Percentiles rank a stretch among this genome's conserved stretches.
phyloP scores from a whole-genome alignment of 225 moss, liverwort and hornwort species.

The Antitrichia curtipendula region DNA sequence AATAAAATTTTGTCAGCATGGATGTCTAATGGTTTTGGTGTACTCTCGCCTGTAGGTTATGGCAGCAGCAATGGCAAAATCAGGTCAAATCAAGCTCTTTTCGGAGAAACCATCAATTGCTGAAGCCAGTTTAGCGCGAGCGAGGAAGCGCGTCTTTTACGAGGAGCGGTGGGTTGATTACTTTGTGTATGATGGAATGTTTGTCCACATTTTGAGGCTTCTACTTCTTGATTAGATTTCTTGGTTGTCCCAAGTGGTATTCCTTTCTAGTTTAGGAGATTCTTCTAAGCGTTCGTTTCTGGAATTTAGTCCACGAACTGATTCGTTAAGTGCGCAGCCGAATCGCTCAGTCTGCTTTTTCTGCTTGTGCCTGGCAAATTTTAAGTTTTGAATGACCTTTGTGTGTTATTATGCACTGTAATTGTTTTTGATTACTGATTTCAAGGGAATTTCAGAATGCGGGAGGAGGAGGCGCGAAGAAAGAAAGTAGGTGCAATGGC shows the following conservation, averaged over 20 bases:
- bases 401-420: not conserved
- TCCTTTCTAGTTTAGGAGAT: not conserved
- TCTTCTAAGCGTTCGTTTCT: not conserved
- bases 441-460: conserved; percentile 35
- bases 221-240: not conserved
- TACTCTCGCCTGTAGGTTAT: conserved; percentile 46
- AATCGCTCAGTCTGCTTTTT: not conserved
- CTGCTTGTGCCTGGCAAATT: not conserved
- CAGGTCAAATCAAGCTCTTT: conserved; percentile 87
- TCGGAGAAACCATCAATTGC: conserved; percentile 81
- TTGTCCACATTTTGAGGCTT: not conserved
- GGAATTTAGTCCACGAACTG: not conserved
- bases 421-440: not conserved
- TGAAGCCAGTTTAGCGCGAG: conserved; percentile 94
- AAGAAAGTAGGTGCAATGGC: conserved; percentile 56
- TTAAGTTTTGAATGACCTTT: not conserved
- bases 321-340: not conserved
- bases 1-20: not conserved
- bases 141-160: conserved; percentile 82
- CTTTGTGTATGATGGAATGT: not conserved
- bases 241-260: not conserved
- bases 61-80: conserved; percentile 89
- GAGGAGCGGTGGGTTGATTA: conserved; percentile 54
- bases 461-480: conserved; percentile 63
- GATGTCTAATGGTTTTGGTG: not conserved